A percentile compares a stretch with the other conserved stretches of the same genome.
Conservation (phyloP, 2,329 filamentous ascomycete genomes). For the Aspergillus fumigatus region DNA sequence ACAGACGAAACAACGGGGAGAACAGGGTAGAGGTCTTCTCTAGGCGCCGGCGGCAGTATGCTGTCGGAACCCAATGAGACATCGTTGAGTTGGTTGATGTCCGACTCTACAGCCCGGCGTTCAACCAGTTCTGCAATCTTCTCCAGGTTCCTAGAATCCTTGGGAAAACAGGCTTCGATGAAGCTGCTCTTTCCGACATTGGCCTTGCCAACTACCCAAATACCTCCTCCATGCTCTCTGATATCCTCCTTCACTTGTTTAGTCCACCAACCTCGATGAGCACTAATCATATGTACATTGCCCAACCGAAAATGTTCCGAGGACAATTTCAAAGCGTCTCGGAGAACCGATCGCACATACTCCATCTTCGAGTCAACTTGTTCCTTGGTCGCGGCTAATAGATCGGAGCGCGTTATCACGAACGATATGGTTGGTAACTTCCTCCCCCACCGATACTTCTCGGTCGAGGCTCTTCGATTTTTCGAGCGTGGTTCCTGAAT, state of each 20-base stretch:
- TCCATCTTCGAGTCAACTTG: constrained; percentile 85
- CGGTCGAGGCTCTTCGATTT: constrained; percentile 70
- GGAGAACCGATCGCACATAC: constrained; percentile 71
- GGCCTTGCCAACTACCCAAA: constrained; percentile 96
- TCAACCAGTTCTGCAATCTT: constrained; percentile 33
- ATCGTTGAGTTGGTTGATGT: constrained; percentile 11
- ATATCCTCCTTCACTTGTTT: constrained; percentile 80
- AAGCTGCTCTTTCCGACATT: constrained; percentile 96
- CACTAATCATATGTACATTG: constrained; percentile 81
- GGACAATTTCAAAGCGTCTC: constrained; percentile 66
- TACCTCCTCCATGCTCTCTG: constrained; percentile 73
- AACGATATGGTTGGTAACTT: constrained; percentile 81
- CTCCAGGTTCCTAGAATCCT: constrained; percentile 52
- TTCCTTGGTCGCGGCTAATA: constrained; percentile 77
- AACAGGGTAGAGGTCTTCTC: constrained; percentile 69
- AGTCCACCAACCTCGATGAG: constrained; percentile 87
- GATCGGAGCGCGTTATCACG: constrained; percentile 81
- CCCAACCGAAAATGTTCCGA: constrained; percentile 74
- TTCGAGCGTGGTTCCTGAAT: constrained; percentile 70
- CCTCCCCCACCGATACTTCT: constrained; percentile 62
- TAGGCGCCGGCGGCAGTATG: constrained; percentile 71
- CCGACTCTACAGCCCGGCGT: constrained; percentile 20
- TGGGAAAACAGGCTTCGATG: constrained; percentile 81
- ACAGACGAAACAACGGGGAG: constrained; percentile 85
- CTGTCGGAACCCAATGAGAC: constrained; percentile 30